Evolutionary conservation across 768 basidiomycete species (phyloP), one percentile per base, ranked within the genome.

Genomic region (Pulveroboletus sp.): DNA sequence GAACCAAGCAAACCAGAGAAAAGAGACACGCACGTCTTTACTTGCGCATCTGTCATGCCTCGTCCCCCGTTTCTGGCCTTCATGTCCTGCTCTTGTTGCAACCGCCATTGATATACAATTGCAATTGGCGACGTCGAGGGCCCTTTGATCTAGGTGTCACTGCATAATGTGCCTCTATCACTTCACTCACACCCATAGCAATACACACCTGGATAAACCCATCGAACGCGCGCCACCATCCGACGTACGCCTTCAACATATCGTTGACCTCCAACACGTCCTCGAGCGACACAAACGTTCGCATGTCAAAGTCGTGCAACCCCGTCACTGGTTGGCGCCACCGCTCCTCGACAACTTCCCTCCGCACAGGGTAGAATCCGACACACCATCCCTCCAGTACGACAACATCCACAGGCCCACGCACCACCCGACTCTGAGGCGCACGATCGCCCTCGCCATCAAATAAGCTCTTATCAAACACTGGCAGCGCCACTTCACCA

Each of bases 321-420:
- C 53, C 68, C 0, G 37, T 18, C 4, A 62, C 61, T 11, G 65
- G 57, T 18, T 55, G 45, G 10, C 71, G 65, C 79, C 85, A 91
- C 28, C 76, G 71, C 35, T 62, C 62, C 39, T 80, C 73, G 31
- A 92, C 64, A 52, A 80, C 78, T 9, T 72, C 67, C 15, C 56
- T 40, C 0, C 72, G 58, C 6, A 90, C 73, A 1, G 91, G 84
- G 44, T 76, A 75, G 64, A 96, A 97, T 0, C 95, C 94, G 21
- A 89, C 81, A 68, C 86, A 93, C 96, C 96, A 99, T 9, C 96
- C 96, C 71, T 99, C 96, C 43, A 99, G 71, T 43, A 99, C 77
- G 43, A 98, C 85, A 12, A 98, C 72, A 62, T 99, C 91, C 6
- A 86, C 53, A 0, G 77, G 77, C 62, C 73, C 62, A 54, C 71